Base-by-base conservation (phyloP, 257 asterid species). In the Petunia axillaris region DNA sequence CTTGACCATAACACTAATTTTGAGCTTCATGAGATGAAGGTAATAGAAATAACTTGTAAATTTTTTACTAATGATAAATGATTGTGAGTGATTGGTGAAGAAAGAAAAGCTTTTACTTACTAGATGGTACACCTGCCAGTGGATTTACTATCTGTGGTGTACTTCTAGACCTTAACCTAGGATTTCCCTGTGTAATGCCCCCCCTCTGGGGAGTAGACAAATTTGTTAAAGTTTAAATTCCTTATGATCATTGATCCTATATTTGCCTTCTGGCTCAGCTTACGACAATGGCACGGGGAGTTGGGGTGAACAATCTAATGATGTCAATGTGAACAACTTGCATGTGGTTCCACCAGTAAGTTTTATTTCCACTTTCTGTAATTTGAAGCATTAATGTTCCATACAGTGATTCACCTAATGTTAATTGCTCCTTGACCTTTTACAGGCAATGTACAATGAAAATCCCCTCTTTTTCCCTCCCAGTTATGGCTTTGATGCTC, bases 401-500 rank as follows among this genome's bases (percentile, higher is more conserved):
- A 40, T 84, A 73, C n/a, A 52, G 80, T 66, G 41, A 62, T 52
- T 68, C 25, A 83, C 60, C 37, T 36, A 75, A 71, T 81, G 66
- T 80, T 83, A 81, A 86, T 46, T 11, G 35, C 66, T 82, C 60
- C 58, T 81, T 86, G 65, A 84, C 80, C 71, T 75, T 82, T 66
- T 88, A 87, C 76, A 96, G 99, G 97, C 89, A 77, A 90, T 94
- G 95, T 94, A 90, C 94, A 96, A 93, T 80, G 99, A 96, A 16
- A 93, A 89, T 84, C 84, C 95, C 8, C 81, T 90, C 82, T 90
- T 87, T 84, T 91, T 84, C 78, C 95, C 95, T 82, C 91, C 97
- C 73, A 92, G 96, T 77, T 94, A 91, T 86, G 99, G 97, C 82
- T 94, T 83, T 75, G 98, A 96, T 79, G 81, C 97, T 81, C 97